Conservation (phyloP, 129 eudicot genomes). For the Flaveria brownii region DNA sequence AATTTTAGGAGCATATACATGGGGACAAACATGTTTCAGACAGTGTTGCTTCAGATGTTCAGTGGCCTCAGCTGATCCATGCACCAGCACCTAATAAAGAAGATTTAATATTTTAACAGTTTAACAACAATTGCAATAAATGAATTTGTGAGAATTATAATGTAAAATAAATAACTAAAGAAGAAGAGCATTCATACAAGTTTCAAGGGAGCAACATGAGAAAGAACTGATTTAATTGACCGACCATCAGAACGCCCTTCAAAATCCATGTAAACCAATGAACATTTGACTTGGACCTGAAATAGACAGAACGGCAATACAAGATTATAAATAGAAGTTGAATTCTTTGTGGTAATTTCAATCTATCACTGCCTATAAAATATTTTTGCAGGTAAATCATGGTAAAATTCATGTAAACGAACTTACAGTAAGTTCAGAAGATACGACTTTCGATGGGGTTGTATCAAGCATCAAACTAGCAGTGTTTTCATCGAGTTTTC, state of each 20-base stretch:
- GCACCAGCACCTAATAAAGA: constrained; percentile 76
- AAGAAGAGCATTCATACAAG: constrained; percentile 52
- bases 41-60: constrained; percentile 98
- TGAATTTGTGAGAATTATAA: background rate
- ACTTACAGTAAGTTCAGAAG: constrained; percentile 90
- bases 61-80: constrained; percentile 99
- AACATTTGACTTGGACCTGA: constrained; percentile 92
- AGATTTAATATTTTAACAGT: background rate
- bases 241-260: constrained; percentile 99
- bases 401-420: background rate
- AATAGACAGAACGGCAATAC: constrained; percentile 22
- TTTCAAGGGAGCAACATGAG: constrained; percentile 86
- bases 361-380: background rate
- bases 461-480: constrained; percentile 83
- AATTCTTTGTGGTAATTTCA: background rate
- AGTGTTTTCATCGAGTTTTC: constrained; percentile 89
- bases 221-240: constrained; percentile 82
- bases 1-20: constrained; percentile 91
- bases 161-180: background rate
- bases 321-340: constrained; percentile 2
- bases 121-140: background rate
- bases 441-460: constrained; percentile 90
- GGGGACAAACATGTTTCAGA: constrained; percentile 80
- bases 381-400: background rate
- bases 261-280: constrained; percentile 84